phyloP scores from a whole-genome alignment of 1,284 basidiomycete genomes.

The Pseudozyma thailandica region DNA sequence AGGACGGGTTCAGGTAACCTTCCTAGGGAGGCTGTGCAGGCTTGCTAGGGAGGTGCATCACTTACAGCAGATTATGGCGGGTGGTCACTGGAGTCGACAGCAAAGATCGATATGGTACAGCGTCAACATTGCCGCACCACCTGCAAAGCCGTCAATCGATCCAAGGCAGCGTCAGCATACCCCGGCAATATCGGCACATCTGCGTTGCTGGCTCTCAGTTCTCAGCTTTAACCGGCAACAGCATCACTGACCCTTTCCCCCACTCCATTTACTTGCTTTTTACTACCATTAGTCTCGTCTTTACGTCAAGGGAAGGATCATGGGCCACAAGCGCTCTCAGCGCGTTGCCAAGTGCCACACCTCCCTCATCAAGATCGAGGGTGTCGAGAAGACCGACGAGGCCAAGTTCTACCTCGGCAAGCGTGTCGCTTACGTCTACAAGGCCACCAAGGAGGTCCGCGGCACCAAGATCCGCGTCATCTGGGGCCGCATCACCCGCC shows the following conservation, averaged over 20 bases:
- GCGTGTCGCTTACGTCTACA: conserved; percentile 98
- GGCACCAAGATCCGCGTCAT: conserved; percentile 94
- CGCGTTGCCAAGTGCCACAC: conserved; percentile 95
- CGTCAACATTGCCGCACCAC: too few relatives aligned
- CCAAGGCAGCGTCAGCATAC: too few relatives aligned
- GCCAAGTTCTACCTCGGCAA: conserved; percentile 99
- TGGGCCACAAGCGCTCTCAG: conserved; percentile 98
- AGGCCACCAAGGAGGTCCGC: conserved; percentile 89
- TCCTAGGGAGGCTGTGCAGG: too few relatives aligned
- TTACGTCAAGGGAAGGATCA: conserved; percentile 95
- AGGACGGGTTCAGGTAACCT: too few relatives aligned
- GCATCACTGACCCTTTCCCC: conserved; percentile 3
- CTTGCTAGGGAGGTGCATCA: too few relatives aligned
- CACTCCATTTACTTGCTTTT: conserved; percentile 1
- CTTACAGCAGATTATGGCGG: too few relatives aligned
- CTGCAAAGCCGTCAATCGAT: too few relatives aligned
- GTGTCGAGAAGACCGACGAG: conserved; percentile 91
- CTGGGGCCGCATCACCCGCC: conserved; percentile 79
- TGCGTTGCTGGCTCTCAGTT: conserved; percentile 13
- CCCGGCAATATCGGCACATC: conserved; percentile 1
- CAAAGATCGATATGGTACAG: too few relatives aligned
- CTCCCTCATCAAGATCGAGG: conserved; percentile 94
- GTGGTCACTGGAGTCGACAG: too few relatives aligned
- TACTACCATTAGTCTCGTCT: conserved; percentile 72
- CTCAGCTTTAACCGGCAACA: neutral